Evolutionary conservation across 306 rosid genomes (phyloP), one percentile per base, ranked within the genome.

Genomic region (Quercus gilva): DNA sequence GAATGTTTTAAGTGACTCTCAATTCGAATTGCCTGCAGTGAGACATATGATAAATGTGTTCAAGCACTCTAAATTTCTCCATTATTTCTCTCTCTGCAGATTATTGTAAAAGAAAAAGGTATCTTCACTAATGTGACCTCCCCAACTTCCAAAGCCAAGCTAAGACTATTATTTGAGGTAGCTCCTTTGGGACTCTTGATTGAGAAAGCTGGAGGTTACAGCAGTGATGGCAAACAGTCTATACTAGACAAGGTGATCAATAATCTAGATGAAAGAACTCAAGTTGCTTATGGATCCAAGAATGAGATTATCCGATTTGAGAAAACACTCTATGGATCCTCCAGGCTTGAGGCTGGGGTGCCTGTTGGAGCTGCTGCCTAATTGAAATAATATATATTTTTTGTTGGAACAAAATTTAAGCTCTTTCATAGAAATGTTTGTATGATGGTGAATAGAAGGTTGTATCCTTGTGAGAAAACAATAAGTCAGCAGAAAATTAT

Each of bases 211-310:
- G 99, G 99, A 84, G 98, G 99, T 18, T 90, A 80, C 86, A 96
- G 99, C 83, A 96, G 98, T 69, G 98, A 96, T 73, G 99, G 99
- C 2, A 81, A 81, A 4, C 83, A 73, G 63, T 96, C 99, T 55
- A 97, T 95, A 55, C 92, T 95, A 20, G 98, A 95, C 87, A 91
- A 91, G 82, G 94, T 93, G 76, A 84, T 96, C 45, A 74, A 4
- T 5, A 93, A 76, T 63, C 84, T 96, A 55, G 99, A 96, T 26
- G 99, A 93, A 5, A 88, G 99, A 81, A 93, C 97, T 79, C 99
- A 96, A 80, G 99, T 96, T 52, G 99, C 99, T 23, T 96, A 90
- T 73, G 99, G 99, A 52, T 96, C 99, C 28, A 93, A 91, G 84
- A 82, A 93, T 8, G 99, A 96, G 91, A 89, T 96, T 74, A 89